phyloP scores from a whole-genome alignment of 192 early-diverging fungal genomes.

The Gonapodya sp. region DNA sequence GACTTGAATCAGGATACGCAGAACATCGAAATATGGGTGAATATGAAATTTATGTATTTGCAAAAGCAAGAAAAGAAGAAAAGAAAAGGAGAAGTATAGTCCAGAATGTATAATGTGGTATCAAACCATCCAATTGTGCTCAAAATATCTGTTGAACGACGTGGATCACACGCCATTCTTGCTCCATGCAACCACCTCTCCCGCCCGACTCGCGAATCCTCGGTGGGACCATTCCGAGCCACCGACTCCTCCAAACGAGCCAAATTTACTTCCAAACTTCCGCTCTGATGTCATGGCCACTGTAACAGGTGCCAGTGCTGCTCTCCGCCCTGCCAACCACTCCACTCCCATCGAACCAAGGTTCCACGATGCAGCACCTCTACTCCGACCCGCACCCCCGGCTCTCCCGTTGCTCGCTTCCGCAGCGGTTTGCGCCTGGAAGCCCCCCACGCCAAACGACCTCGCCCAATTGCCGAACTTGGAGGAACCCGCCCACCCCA shows the following conservation, averaged over 20 bases:
- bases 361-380: not conserved
- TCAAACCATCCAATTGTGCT: too few relatives aligned
- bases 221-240: too few relatives aligned
- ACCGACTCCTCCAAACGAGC: not conserved
- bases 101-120: too few relatives aligned
- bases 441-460: not conserved
- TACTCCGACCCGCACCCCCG: not conserved
- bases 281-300: not conserved
- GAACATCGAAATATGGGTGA: too few relatives aligned
- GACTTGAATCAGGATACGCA: too few relatives aligned
- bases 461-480: not conserved
- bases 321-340: not conserved
- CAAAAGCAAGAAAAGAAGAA: too few relatives aligned
- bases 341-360: not conserved
- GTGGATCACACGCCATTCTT: too few relatives aligned
- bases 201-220: not conserved
- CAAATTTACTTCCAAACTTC: not conserved
- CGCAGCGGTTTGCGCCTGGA: too few relatives aligned
- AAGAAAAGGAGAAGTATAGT: too few relatives aligned
- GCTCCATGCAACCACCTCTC: too few relatives aligned
- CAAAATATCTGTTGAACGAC: too few relatives aligned
- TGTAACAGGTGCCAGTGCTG: not conserved
- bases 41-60: too few relatives aligned
- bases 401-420: not conserved
- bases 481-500: not conserved